Evolutionary conservation across 345 rosid species (phyloP).

Genomic region (Iberis pinnata): DNA sequence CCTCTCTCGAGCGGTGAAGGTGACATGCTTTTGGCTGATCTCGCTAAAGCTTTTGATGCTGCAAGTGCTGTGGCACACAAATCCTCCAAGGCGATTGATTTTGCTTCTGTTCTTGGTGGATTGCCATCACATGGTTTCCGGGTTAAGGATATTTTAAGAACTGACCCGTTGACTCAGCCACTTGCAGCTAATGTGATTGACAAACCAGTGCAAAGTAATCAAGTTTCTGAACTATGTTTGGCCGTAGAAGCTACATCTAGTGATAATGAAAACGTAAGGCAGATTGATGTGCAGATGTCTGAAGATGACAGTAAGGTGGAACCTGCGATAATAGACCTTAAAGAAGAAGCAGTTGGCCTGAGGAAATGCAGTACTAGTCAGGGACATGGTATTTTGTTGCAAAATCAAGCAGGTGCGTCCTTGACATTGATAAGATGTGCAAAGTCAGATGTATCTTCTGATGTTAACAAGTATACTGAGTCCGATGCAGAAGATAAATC

Average conservation of each 20-base stretch:
- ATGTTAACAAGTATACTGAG: conserved; percentile 12
- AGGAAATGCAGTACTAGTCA: conserved; percentile 19
- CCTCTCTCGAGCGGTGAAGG: conserved; percentile 85
- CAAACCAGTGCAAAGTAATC: conserved; percentile 20
- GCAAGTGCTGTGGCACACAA: conserved; percentile 30
- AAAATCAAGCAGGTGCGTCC: conserved; percentile 22
- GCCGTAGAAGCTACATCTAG: conserved; percentile 19
- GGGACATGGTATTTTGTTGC: conserved; percentile 24
- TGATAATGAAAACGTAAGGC: conserved; percentile 13
- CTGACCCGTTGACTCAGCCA: conserved; percentile 24
- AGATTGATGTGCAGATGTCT: conserved; percentile 8
- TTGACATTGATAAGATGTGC: conserved; percentile 18
- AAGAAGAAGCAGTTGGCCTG: neutral
- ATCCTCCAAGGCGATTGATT: conserved; percentile 49
- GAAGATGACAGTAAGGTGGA: conserved; percentile 24
- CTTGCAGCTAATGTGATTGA: conserved; percentile 23
- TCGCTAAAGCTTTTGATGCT: conserved; percentile 47
- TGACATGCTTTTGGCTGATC: conserved; percentile 66
- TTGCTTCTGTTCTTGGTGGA: conserved; percentile 37
- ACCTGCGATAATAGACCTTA: neutral
- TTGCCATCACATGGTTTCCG: conserved; percentile 46
- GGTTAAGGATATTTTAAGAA: conserved; percentile 36
- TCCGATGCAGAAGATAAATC: conserved; percentile 20
- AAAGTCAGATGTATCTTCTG: conserved; percentile 17
- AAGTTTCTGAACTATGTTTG: conserved; percentile 22